phyloP scores from a whole-genome alignment of 176 grass and related monocot genomes.

The Areca catechu region DNA sequence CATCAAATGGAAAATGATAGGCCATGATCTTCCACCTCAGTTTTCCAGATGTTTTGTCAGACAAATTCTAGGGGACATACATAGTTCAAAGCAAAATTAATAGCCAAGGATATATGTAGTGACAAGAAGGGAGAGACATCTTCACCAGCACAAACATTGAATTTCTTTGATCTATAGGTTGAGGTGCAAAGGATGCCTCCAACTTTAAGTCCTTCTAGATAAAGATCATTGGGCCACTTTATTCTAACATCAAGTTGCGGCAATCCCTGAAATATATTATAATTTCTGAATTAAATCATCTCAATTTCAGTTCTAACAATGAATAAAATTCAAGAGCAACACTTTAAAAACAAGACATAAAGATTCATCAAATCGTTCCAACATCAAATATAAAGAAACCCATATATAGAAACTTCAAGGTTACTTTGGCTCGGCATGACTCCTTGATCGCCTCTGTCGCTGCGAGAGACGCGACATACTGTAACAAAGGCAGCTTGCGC shows the following conservation, averaged over 20 bases:
- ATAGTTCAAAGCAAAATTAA: too few species aligned
- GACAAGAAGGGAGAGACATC: conserved; percentile 1
- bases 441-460: conserved; percentile 71
- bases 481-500: conserved; percentile 70
- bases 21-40: too few species aligned
- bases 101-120: too few species aligned
- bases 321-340: not conserved
- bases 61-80: too few species aligned
- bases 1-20: too few species aligned
- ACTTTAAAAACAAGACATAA: not conserved
- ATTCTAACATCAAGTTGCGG: conserved; percentile 70
- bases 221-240: conserved; percentile 98
- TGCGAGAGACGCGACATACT: conserved; percentile 86
- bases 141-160: conserved; percentile 84
- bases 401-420: not conserved
- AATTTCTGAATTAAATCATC: conserved; percentile 7
- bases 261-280: conserved; percentile 46
- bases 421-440: conserved; percentile 56
- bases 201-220: conserved; percentile 87
- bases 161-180: conserved; percentile 57
- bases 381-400: not conserved
- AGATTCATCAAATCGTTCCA: not conserved
- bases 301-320: not conserved
- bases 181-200: conserved; percentile 91
- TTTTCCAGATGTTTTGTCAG: too few species aligned